Base-by-base conservation (phyloP, 306 rosid species). In the Rosa lucieae region DNA sequence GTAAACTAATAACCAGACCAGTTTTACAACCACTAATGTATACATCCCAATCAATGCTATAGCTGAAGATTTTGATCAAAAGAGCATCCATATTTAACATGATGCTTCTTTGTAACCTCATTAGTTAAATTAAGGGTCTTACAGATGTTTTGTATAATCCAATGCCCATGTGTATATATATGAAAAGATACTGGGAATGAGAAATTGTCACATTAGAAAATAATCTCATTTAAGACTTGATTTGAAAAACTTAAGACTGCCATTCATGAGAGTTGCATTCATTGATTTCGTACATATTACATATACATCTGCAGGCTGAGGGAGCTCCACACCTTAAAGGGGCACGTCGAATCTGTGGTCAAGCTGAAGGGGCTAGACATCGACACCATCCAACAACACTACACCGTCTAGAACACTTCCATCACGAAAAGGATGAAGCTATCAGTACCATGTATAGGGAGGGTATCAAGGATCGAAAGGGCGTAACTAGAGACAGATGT, bases 281-380 rank as follows among this genome's bases (percentile, higher is more conserved):
- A 35, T 65, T 65, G 72, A 67, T 67, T 63, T 58, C 17, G 3
- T 66, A 66, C 47, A 66, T 39, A 17, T 66, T 13, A 12, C 39
- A 37, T 39, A 67, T 67, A 67, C 48, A 29, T 72, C 17, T 88
- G 29, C 87, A 92, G 97, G 92, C 85, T 93, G 6, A 89, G 83
- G 73, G 96, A 93, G 82, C 89, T 93, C 13, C 93, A 91, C 84
- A 91, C 96, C 18, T 83, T 93, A 2, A 93, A 93, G 83, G 97
- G 95, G 29, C 97, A 92, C 47, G 92, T 92, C 73, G 93, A 92
- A 23, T 92, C 97, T 0, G 93, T 92, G 80, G 90, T 86, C 77
- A 90, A 90, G 87, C 81, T 92, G 79, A 92, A 90, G 88, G 97
- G 97, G 73, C 86, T 90, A 40, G 93, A 92, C 78, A 89, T 88